Evolutionary conservation across 257 asterid species (phyloP).

Genomic region (Rehmannia glutinosa): DNA sequence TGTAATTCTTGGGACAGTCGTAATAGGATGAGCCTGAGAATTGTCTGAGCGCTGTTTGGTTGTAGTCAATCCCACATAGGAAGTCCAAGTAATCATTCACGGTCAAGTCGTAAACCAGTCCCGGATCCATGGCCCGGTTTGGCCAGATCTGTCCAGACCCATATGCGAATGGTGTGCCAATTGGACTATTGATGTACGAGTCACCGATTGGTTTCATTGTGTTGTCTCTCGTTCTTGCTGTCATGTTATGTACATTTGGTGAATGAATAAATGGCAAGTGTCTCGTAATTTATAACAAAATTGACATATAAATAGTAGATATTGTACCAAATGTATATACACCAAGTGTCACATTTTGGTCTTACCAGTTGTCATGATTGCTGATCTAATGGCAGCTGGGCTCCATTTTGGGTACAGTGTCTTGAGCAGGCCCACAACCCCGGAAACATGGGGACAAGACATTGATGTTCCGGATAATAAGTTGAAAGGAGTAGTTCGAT

Average conservation of each 20-base stretch:
- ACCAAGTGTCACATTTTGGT: too few relatives aligned
- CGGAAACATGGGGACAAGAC: constrained; percentile 82
- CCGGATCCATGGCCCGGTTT: too few relatives aligned
- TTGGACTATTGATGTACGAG: constrained; percentile 30
- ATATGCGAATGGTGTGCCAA: constrained; percentile 55
- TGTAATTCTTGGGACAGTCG: constrained; percentile 29
- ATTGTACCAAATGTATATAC: too few relatives aligned
- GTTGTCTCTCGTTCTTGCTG: constrained; percentile 56
- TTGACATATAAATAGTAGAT: too few relatives aligned
- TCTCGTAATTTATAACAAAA: too few relatives aligned
- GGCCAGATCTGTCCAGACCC: constrained; percentile 74
- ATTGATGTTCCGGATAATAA: constrained; percentile 70
- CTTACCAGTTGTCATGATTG: constrained; percentile 65
- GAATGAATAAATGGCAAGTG: too few relatives aligned
- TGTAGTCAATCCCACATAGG: constrained; percentile 53
- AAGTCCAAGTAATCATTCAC: constrained; percentile 45
- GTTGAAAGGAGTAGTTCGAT: constrained; percentile 43
- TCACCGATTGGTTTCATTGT: constrained; percentile 36
- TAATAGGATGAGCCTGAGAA: constrained; percentile 23
- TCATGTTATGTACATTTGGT: too few relatives aligned
- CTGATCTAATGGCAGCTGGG: constrained; percentile 73
- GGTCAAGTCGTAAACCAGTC: constrained; percentile 57
- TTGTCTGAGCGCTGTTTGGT: constrained; percentile 24
- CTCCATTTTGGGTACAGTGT: constrained; percentile 72
- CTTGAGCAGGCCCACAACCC: constrained; percentile 67